Conservation (phyloP, 2,329 filamentous ascomycete species). For the Coleophoma eucalyptorum region DNA sequence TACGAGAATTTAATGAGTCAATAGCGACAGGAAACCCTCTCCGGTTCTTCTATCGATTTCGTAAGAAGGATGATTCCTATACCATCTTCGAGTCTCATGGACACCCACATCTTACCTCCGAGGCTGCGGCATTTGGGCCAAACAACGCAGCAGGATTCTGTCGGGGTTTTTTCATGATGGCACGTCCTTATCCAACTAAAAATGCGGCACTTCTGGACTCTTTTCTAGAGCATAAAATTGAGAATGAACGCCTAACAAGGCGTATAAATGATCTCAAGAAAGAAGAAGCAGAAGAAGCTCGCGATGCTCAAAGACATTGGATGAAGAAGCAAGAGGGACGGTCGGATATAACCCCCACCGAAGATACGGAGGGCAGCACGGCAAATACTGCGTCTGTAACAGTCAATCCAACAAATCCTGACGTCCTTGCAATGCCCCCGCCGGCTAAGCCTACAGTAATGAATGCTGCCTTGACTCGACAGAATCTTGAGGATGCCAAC, state of each 20-base stretch:
- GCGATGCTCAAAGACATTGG: conserved; percentile 61
- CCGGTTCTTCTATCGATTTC: conserved; percentile 83
- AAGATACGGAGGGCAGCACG: conserved; percentile 33
- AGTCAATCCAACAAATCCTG: conserved; percentile 28
- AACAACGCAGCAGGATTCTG: conserved; percentile 68
- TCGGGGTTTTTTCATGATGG: conserved; percentile 91
- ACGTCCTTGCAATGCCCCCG: conserved; percentile 57
- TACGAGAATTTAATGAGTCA: conserved; percentile 84
- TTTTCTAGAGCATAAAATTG: conserved; percentile 94
- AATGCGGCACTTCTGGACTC: conserved; percentile 84
- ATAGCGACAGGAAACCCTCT: conserved; percentile 77
- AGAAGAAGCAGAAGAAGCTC: conserved; percentile 79
- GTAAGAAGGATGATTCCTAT: conserved; percentile 69
- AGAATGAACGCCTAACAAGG: conserved; percentile 83
- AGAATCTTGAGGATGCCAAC: conserved; percentile 73
- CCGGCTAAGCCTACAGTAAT: conserved; percentile 58
- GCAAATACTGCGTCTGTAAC: conserved; percentile 20
- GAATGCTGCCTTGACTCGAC: conserved; percentile 69
- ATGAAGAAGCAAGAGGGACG: conserved; percentile 52
- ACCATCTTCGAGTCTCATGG: conserved; percentile 88
- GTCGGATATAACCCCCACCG: conserved; percentile 41
- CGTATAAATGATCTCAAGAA: conserved; percentile 80
- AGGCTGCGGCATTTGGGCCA: conserved; percentile 58
- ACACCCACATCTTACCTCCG: conserved; percentile 79
- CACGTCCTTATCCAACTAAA: conserved; percentile 83